Conservation (phyloP, 2,329 filamentous ascomycete species). For the Pestalotiopsis sp. region DNA sequence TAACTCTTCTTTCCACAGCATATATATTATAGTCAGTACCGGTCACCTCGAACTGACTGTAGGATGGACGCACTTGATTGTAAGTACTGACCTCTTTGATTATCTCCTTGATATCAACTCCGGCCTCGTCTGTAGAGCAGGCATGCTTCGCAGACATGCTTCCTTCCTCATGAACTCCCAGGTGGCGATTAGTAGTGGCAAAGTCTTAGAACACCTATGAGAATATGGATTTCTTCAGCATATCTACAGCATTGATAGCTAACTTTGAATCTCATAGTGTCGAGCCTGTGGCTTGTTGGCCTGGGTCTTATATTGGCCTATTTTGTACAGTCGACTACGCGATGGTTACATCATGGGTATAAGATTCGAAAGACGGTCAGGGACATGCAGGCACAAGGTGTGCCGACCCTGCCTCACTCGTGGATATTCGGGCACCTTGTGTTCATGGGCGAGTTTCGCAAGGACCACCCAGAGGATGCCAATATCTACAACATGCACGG, state of each 20-base stretch:
- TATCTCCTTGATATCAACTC: neutral
- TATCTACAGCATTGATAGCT: neutral
- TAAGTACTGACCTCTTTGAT: neutral
- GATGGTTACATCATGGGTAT: neutral
- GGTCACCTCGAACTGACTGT: neutral
- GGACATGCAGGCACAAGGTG: neutral
- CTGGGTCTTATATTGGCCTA: neutral
- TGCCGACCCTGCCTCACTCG: slow-evolving; percentile 6
- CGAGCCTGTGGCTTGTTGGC: neutral
- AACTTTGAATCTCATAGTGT: neutral
- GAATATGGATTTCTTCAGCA: neutral
- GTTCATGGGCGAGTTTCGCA: slow-evolving; percentile 5
- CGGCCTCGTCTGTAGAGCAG: neutral
- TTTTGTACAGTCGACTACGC: neutral
- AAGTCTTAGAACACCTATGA: neutral
- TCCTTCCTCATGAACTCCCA: neutral
- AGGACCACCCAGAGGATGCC: neutral
- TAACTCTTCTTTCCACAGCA: neutral
- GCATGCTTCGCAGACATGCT: neutral
- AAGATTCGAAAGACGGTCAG: neutral
- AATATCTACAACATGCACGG: neutral
- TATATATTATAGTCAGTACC: neutral
- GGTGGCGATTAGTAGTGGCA: neutral
- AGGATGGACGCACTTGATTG: neutral
- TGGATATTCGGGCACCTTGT: slow-evolving; percentile 1